Evolutionary conservation across 805 yeast species (phyloP), one percentile per base, ranked within the genome.

Genomic region (Cyberlindnera saturnus): DNA sequence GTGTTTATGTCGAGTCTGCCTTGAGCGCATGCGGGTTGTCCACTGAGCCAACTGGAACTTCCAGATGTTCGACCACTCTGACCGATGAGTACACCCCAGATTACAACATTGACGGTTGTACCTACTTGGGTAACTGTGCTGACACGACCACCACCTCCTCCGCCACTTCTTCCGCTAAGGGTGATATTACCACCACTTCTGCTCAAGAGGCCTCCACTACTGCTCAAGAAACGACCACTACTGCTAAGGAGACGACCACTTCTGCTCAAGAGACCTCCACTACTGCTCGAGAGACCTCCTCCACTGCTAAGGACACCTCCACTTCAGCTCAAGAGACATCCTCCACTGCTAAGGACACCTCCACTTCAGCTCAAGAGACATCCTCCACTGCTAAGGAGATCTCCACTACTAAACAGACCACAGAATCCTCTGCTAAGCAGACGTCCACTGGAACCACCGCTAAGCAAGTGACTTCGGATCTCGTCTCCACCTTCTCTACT

Each of bases 51-150:
- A 62, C 66, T 30, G 66, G 65, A 42, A 58, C 65, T 18, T 15
- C 39, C 5, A 60, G 65, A 52, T 47, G 45, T 36, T 42, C 60
- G 39, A 57, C 48, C 48, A 44, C 53, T 45, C 51, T 37, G 54
- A 36, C 49, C 40, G 47, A 18, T 42, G 16, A 28, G 19, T 47
- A 40, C 33, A 36, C 40, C 30, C 15, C 42, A 20, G 46, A 42
- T 30, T 29, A 17, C 20, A 29, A 17, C 29, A 38, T 40, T 23
- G 32, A 41, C 49, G 46, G 34, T 65, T 53, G 60, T 64, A 65
- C 56, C 62, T 70, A 52, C 68, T 61, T 33, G 50, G 59, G 34
- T 69, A 50, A n/a, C 65, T 58, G 45, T 59, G 57, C 11, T 66
- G 63, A 9, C 66, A 67, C 30, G 56, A 41, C 47, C 58, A 19